phyloP scores from a whole-genome alignment of 371 early-diverging fungal species.

The Mucor plumbeus region DNA sequence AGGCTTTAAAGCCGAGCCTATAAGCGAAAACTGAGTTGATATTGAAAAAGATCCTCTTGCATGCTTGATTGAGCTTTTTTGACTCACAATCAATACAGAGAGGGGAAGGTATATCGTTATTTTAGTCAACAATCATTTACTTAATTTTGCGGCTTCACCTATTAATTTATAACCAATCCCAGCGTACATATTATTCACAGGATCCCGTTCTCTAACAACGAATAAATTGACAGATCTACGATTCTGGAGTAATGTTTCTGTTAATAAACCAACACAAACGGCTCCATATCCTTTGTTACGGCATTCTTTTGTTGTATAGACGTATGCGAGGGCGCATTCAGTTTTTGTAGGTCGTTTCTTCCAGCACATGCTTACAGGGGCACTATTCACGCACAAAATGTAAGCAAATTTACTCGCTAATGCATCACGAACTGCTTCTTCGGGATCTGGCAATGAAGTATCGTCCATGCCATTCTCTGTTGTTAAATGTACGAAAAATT shows the following conservation, averaged over 20 bases:
- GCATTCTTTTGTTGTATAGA: constrained; percentile 18
- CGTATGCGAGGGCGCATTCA: constrained; percentile 17
- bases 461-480: not conserved
- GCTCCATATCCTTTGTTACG: constrained; percentile 16
- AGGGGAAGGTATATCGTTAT: not conserved
- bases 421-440: not conserved
- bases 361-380: constrained; percentile 24
- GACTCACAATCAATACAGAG: not conserved
- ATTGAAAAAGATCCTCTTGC: not conserved
- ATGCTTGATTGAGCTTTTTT: not conserved
- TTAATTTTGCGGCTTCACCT: constrained; percentile 6
- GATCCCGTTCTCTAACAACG: not conserved
- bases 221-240: constrained; percentile 19
- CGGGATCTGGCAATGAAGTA: not conserved
- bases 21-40: not conserved
- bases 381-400: not conserved
- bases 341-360: constrained; percentile 13
- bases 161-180: constrained; percentile 9
- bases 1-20: not conserved
- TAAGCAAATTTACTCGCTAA: not conserved
- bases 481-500: not conserved
- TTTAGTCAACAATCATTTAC: not conserved
- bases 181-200: constrained; percentile 16
- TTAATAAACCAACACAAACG: constrained; percentile 14
- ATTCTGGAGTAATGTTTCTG: constrained; percentile 14